Evolutionary conservation across 108 stramenopile genomes (phyloP), one percentile per base, ranked within the genome.

Genomic region (Pinguiococcus pyrenoidosus): DNA sequence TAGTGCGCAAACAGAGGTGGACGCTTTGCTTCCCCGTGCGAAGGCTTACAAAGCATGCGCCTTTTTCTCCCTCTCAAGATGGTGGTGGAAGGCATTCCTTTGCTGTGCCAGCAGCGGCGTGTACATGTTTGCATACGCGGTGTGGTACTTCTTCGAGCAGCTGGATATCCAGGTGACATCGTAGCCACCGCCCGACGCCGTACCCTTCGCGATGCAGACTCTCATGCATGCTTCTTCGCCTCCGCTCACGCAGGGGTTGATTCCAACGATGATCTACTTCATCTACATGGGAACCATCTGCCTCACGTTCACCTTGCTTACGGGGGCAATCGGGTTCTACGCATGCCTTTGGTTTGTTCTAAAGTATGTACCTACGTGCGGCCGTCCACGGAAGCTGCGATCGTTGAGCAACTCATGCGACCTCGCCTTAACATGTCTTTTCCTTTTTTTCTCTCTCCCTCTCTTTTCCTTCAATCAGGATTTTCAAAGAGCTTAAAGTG

Each of bases 1-100:
- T 98, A 95, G 98, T 87, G 92, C 89, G 88, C 88, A 90, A 88
- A 88, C 83, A 85, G 37, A n/a, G n/a, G n/a, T 96, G 98, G 95
- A 97, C 95, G 98, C 78, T 91, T 39, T 84, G 87, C 41, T 87
- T 92, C 59, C 51, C 68, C 54, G 79, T 81, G 46, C 73, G 77
- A 9, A 92, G 92, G 45, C n/a, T n/a, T n/a, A n/a, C n/a, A n/a
- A n/a, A n/a, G n/a, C n/a, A n/a, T n/a, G n/a, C n/a, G n/a, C 80
- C 82, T 3, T 86, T 95, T 50, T 54, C 63, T 32, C 86, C 86
- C 53, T 76, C 83, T 48, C 87, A 84, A 82, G 82, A 56, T 96
- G 93, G 93, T 91, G 93, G 89, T 96, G 93, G 93, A 72, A 85
- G 37, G 72, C 82, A 3, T 87, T 82, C 87, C 44, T 90, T 85